Evolutionary conservation across 768 basidiomycete species (phyloP).

Genomic region (Hygrocybe coccinea): DNA sequence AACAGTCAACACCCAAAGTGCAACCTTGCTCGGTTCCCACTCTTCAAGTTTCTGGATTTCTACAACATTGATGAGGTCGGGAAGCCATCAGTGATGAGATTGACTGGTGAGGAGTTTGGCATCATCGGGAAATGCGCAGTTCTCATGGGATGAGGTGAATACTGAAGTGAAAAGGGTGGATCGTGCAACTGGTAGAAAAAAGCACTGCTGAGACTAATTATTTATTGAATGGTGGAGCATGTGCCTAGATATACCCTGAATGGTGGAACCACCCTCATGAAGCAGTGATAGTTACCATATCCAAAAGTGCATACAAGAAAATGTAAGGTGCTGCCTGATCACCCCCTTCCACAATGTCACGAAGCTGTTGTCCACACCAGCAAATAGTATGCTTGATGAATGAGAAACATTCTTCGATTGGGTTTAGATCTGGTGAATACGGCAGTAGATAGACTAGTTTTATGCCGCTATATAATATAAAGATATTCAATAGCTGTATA

Average conservation of each 20-base stretch:
- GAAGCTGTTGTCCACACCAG: conserved; percentile 11
- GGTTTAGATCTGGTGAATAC: conserved; percentile 15
- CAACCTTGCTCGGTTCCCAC: not conserved
- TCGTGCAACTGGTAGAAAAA: not conserved
- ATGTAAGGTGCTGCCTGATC: not conserved
- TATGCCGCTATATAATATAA: not conserved
- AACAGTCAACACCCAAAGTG: not conserved
- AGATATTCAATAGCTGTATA: not conserved
- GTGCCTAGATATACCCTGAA: not conserved
- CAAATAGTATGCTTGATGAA: conserved; percentile 23
- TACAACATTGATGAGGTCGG: not conserved
- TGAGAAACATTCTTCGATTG: conserved; percentile 12
- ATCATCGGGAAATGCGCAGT: not conserved
- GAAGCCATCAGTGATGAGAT: not conserved
- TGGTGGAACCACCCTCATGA: not conserved
- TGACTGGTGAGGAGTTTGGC: not conserved
- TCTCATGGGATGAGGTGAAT: not conserved
- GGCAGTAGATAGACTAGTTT: conserved; percentile 6
- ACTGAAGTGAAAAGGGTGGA: not conserved
- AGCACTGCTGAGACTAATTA: not conserved
- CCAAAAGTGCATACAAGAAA: not conserved
- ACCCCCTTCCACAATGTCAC: not conserved
- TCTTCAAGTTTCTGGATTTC: not conserved
- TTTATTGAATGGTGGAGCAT: not conserved
- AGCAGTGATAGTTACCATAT: not conserved